Percentiles rank a stretch among this genome's conserved stretches.
Conservation (phyloP, 495 filamentous ascomycete genomes). For the Xylaria cubensis region DNA sequence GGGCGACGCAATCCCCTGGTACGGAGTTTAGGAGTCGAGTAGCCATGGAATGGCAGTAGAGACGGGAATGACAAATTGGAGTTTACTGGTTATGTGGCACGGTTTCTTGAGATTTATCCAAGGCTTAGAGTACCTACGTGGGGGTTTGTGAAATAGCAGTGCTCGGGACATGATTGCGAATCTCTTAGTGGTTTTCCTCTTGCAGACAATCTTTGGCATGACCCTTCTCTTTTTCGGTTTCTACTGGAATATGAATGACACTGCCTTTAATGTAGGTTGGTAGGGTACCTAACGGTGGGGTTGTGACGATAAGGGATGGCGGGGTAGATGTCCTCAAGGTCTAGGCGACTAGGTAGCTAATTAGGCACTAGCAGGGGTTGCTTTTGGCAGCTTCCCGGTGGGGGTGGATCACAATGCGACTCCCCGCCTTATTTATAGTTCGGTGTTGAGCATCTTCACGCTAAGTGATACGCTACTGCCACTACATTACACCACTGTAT, state of each 20-base stretch:
- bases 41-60: constrained; percentile 2
- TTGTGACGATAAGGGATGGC: constrained; percentile 18
- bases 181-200: not conserved
- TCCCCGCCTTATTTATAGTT: constrained; percentile 14
- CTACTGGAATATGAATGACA: not conserved
- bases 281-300: not conserved
- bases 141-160: not conserved
- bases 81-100: constrained; percentile 1
- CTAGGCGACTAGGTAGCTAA: not conserved
- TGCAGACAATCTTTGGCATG: not conserved
- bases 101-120: not conserved
- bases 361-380: constrained; percentile 21
- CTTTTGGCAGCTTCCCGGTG: not conserved
- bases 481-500: not conserved
- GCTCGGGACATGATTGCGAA: constrained; percentile 18
- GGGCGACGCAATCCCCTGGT: not conserved
- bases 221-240: not conserved
- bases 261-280: not conserved
- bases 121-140: constrained; percentile 17
- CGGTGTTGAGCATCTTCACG: not conserved
- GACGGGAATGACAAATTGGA: not conserved
- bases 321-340: constrained; percentile 12
- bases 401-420: constrained; percentile 11
- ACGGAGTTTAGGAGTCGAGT: constrained; percentile 24
- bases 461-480: constrained; percentile 10